Evolutionary conservation across 2,329 filamentous ascomycete species (phyloP).

Genomic region (Lachnellula arida): DNA sequence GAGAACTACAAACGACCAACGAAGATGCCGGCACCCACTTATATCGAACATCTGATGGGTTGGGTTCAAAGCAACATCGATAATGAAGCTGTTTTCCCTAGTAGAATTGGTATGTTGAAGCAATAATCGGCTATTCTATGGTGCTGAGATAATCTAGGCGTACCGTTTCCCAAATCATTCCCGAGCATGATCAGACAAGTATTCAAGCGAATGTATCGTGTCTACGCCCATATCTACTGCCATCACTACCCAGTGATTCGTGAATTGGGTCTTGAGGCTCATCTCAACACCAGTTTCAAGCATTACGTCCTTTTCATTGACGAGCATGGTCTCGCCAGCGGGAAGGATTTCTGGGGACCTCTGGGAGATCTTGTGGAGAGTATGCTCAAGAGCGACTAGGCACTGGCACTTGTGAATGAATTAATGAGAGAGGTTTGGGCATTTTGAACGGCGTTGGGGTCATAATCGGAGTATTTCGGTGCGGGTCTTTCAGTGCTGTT

Average conservation of each 20-base stretch:
- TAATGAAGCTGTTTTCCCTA: conserved; percentile 93
- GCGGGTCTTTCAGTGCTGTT: background rate
- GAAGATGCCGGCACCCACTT: conserved; percentile 95
- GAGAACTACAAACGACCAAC: conserved; percentile 93
- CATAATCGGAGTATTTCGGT: conserved; percentile 8
- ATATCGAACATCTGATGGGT: conserved; percentile 95
- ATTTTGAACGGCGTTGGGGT: conserved; percentile 25
- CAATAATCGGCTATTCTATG: background rate
- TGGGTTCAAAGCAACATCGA: conserved; percentile 97
- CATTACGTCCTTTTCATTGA: conserved; percentile 99
- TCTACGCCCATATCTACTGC: conserved; percentile 99
- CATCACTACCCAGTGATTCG: conserved; percentile 98
- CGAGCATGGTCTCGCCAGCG: conserved; percentile 86
- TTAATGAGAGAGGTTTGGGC: conserved; percentile 13
- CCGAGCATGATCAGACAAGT: conserved; percentile 85
- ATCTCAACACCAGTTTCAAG: conserved; percentile 99
- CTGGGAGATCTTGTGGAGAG: conserved; percentile 94
- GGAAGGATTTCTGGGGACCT: conserved; percentile 96
- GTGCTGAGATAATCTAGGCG: conserved; percentile 48
- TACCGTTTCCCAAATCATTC: conserved; percentile 93
- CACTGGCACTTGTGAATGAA: conserved; percentile 5
- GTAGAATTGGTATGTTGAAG: conserved; percentile 68
- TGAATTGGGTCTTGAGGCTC: conserved; percentile 90
- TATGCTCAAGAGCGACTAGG: conserved; percentile 81
- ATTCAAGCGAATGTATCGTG: conserved; percentile 97